A percentile compares a stretch with the other conserved stretches of the same genome.
Evolutionary conservation across 371 early-diverging fungal species (phyloP).

Genomic region (Rhizopus arrhizus): DNA sequence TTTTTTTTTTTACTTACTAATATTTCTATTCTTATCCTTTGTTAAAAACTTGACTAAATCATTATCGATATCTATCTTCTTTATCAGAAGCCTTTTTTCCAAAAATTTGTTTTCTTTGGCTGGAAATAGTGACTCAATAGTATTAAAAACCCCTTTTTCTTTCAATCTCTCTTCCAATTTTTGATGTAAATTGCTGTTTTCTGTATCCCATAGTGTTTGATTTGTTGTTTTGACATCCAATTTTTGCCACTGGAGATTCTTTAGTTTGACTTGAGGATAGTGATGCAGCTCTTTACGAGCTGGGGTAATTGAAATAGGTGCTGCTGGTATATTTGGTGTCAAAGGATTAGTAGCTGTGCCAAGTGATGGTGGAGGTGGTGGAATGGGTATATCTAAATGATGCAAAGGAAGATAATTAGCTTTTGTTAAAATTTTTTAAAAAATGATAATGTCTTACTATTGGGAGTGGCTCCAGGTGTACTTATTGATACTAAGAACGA

Average conservation of each 20-base stretch:
- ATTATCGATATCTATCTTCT: conserved; percentile 20
- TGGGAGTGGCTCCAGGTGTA: no score
- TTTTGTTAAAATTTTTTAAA: no score
- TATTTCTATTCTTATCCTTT: conserved; percentile 44
- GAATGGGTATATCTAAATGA: conserved; percentile 5
- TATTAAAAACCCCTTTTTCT: conserved; percentile 28
- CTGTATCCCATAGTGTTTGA: conserved; percentile 34
- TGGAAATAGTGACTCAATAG: conserved; percentile 33
- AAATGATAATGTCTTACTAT: no score
- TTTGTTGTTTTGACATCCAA: conserved; percentile 23
- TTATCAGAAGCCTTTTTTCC: conserved; percentile 19
- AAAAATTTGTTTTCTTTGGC: conserved; percentile 35
- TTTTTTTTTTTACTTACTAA: conserved; percentile 33
- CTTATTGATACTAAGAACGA: no score
- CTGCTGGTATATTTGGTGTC: not conserved
- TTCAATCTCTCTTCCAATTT: conserved; percentile 30
- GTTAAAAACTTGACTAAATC: conserved; percentile 34
- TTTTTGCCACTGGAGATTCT: conserved; percentile 45
- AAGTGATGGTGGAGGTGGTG: conserved; percentile 11
- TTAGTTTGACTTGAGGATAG: conserved; percentile 35
- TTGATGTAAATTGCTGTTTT: conserved; percentile 18
- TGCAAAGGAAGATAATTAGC: no score
- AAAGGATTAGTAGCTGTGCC: not conserved
- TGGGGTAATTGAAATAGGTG: conserved; percentile 9
- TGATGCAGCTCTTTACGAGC: conserved; percentile 32